These are phyloP conservation scores for Myriosclerotinia curreyana DNA, from an alignment of 2,329 filamentous ascomycete species.

Conservation along the genomic window DNA sequence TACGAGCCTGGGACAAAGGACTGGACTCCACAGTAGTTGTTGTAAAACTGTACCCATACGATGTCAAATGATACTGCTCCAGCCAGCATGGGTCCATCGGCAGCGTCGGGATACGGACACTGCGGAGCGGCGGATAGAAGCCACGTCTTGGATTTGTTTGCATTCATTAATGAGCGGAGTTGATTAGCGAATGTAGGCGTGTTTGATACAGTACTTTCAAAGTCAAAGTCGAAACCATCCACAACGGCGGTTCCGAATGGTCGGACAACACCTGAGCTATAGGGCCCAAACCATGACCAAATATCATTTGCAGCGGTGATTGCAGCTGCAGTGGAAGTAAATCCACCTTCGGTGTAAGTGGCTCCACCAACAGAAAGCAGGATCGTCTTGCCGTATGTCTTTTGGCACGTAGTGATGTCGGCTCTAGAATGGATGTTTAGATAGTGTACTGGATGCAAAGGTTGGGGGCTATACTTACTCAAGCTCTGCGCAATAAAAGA, in stretches of 20 bases:
- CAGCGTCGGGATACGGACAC: conserved; percentile 62
- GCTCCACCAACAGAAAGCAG: conserved; percentile 69
- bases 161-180: conserved; percentile 55
- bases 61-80: conserved; percentile 47
- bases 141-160: conserved; percentile 50
- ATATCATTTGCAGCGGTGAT: conserved; percentile 56
- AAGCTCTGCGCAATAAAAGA: conserved; percentile 62
- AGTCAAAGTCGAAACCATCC: conserved; percentile 76
- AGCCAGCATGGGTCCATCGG: conserved; percentile 55
- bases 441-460: background rate
- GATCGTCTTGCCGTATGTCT: conserved; percentile 62
- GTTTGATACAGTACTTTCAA: conserved; percentile 58
- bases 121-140: conserved; percentile 66
- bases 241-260: conserved; percentile 65
- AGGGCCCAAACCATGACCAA: conserved; percentile 69
- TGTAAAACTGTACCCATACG: conserved; percentile 46
- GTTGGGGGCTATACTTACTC: conserved; percentile 48
- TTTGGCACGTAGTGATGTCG: conserved; percentile 60
- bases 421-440: conserved; percentile 30
- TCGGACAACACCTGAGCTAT: conserved; percentile 49
- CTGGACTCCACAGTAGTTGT: conserved; percentile 56
- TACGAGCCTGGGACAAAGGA: conserved; percentile 47
- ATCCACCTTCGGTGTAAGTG: conserved; percentile 67
- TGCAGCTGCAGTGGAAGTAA: conserved; percentile 52
- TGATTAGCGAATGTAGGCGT: conserved; percentile 58